Evolutionary conservation across 2,329 filamentous ascomycete genomes (phyloP), one percentile per base, ranked within the genome.

Genomic region (Clarireedia homoeocarpa): DNA sequence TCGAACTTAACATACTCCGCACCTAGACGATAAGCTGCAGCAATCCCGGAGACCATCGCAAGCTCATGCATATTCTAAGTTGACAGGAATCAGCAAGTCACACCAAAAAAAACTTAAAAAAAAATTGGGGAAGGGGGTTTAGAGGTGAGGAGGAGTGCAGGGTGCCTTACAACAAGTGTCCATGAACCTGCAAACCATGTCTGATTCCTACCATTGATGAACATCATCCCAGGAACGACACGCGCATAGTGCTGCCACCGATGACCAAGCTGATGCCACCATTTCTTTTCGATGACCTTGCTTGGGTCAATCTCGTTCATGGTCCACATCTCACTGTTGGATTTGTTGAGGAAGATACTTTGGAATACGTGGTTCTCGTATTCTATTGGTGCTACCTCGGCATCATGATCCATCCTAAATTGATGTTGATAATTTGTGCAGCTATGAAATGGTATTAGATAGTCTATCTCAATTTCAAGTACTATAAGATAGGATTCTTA

Each of bases 381-480:
- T 14, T 20, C 17, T 20, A 45, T 24, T 26, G 42, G 42, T 45
- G 42, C 42, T 14, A 23, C 23, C 9, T 23, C 24, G 15, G 52
- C 9, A 5, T 24, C 17, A 12, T 45, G 53, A 15, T 59, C 58
- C 42, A 53, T 60, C 1, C 82, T 81, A 60, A 90, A 86, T 66
- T 89, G 86, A 46, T 83, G 77, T 67, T 90, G 86, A 70, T 89
- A 89, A 67, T 88, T 87, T 39, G 83, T 85, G 71, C 84, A 87
- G 69, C 53, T 55, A 20, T 38, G 38, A 24, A 23, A 34, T 20
- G 7, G 20, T 23, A 20, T 23, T 26, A 5, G 30, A 34, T 34
- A 34, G 30, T 34, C 30, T 12, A 9, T 34, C 30, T 34, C 30
- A 34, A 34, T 12, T 34, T 34, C 9, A 34, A 26, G 2, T 5